A percentile compares a stretch with the other conserved stretches of the same genome.
These are phyloP conservation scores for Lonicera japonica DNA, from an alignment of 129 eudicot species.

Conservation along the genomic window DNA sequence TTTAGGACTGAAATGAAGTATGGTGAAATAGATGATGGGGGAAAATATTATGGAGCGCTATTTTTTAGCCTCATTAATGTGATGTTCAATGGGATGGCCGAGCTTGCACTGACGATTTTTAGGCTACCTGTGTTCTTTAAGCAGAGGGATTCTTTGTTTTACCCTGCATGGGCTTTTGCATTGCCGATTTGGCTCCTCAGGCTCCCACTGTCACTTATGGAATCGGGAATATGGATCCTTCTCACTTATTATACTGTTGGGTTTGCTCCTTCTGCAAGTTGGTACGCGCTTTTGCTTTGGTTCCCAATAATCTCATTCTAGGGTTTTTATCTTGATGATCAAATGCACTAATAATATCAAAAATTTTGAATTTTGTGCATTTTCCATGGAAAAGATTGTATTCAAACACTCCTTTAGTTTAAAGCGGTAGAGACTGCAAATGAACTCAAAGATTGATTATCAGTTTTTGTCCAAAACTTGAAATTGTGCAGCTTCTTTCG, in stretches of 20 bases:
- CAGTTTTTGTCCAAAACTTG: background rate
- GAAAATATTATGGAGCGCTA: conserved; percentile 72
- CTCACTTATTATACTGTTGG: conserved; percentile 87
- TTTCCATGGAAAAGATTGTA: too few species aligned
- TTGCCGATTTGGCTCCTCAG: conserved; percentile 77
- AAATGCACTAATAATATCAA: too few species aligned
- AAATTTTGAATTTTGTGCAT: too few species aligned
- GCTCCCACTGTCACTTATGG: conserved; percentile 74
- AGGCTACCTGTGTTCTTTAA: conserved; percentile 82
- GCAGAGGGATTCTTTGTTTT: conserved; percentile 72
- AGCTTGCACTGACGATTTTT: conserved; percentile 63
- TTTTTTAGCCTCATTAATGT: conserved; percentile 70
- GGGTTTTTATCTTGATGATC: too few species aligned
- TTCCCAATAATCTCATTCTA: background rate
- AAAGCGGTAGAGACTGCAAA: conserved; percentile 1
- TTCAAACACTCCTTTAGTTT: too few species aligned
- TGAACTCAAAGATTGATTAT: background rate
- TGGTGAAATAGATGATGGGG: conserved; percentile 54
- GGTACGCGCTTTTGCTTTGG: conserved; percentile 28
- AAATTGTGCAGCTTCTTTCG: conserved; percentile 55
- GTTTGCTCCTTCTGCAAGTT: conserved; percentile 73
- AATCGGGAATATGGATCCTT: conserved; percentile 73
- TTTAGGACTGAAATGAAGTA: conserved; percentile 64
- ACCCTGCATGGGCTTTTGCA: conserved; percentile 93
- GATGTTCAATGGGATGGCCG: conserved; percentile 87